Conservation (phyloP, 176 grass and related monocot species). For the Phoenix dactylifera region DNA sequence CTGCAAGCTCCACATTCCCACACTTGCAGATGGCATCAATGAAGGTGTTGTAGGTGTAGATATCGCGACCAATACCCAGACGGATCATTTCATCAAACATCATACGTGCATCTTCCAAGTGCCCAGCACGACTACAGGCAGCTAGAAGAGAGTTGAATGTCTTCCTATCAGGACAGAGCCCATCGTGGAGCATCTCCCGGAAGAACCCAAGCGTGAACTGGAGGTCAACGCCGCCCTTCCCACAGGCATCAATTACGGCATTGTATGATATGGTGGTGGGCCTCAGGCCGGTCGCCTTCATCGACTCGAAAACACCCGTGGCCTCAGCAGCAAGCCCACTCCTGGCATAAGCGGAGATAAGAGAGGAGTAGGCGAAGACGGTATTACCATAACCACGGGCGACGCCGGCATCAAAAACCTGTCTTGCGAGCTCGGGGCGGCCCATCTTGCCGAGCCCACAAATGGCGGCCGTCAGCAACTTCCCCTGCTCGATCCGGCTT, state of each 20-base stretch:
- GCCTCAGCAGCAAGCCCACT: slow-evolving; percentile 67
- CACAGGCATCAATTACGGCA: slow-evolving; percentile 84
- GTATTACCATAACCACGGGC: slow-evolving; percentile 69
- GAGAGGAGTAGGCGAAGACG: slow-evolving; percentile 61
- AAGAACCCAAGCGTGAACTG: slow-evolving; percentile 71
- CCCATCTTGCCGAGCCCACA: slow-evolving; percentile 67
- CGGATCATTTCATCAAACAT: slow-evolving; percentile 97
- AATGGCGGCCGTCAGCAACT: slow-evolving; percentile 72
- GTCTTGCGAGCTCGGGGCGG: slow-evolving; percentile 57
- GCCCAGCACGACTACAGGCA: slow-evolving; percentile 73
- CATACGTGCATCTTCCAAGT: slow-evolving; percentile 62
- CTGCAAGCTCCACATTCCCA: slow-evolving; percentile 84
- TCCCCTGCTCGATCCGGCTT: slow-evolving; percentile 44
- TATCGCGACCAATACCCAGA: slow-evolving; percentile 77
- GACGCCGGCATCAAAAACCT: slow-evolving; percentile 56
- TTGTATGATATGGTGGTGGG: slow-evolving; percentile 85
- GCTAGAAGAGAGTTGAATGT: slow-evolving; percentile 97
- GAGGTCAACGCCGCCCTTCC: slow-evolving; percentile 75
- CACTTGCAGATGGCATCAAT: slow-evolving; percentile 97
- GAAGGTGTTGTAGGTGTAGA: slow-evolving; percentile 99
- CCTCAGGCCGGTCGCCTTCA: slow-evolving; percentile 57
- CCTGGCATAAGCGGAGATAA: slow-evolving; percentile 88
- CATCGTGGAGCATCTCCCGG: slow-evolving; percentile 75
- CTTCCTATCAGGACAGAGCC: slow-evolving; percentile 78
- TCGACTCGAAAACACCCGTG: slow-evolving; percentile 57